Conservation (phyloP, 768 basidiomycete species). For the Leccinellum rugosiceps region DNA sequence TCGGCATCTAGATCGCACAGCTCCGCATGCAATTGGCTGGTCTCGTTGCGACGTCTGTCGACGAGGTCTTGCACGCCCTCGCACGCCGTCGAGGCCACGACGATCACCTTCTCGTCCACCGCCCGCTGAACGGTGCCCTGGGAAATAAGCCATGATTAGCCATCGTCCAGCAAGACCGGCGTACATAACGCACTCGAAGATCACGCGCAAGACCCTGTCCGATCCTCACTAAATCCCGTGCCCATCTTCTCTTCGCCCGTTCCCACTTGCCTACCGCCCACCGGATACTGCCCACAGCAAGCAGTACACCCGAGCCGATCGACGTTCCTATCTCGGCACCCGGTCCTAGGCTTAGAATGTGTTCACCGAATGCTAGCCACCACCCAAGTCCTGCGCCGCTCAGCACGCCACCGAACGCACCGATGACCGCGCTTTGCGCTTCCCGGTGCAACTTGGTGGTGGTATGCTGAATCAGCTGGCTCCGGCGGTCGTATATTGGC, state of each 20-base stretch:
- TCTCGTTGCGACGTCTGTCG: slow-evolving; percentile 41
- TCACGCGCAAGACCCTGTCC: slow-evolving; percentile 63
- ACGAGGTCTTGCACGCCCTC: slow-evolving; percentile 41
- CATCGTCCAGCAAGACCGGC: neutral
- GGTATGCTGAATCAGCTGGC: slow-evolving; percentile 52
- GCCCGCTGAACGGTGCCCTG: slow-evolving; percentile 47
- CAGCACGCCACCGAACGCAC: slow-evolving; percentile 46
- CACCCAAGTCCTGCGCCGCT: slow-evolving; percentile 55
- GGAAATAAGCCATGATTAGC: neutral
- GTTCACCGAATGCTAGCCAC: slow-evolving; percentile 45
- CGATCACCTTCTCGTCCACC: slow-evolving; percentile 50
- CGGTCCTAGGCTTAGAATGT: slow-evolving; percentile 31
- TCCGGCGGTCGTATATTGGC: slow-evolving; percentile 50
- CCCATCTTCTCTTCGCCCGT: slow-evolving; percentile 61
- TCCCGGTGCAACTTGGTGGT: slow-evolving; percentile 60
- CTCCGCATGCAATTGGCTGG: slow-evolving; percentile 42
- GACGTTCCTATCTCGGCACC: slow-evolving; percentile 56
- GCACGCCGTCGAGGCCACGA: slow-evolving; percentile 51
- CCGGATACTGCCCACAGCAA: slow-evolving; percentile 46
- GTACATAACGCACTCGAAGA: slow-evolving; percentile 46
- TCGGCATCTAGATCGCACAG: slow-evolving; percentile 39
- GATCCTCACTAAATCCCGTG: slow-evolving; percentile 62
- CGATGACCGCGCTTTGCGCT: slow-evolving; percentile 56
- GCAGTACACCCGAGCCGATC: slow-evolving; percentile 55
- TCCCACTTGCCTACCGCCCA: slow-evolving; percentile 72